Evolutionary conservation across 208 protist species (phyloP).

Genomic region (Acanthamoeba castellanii): DNA sequence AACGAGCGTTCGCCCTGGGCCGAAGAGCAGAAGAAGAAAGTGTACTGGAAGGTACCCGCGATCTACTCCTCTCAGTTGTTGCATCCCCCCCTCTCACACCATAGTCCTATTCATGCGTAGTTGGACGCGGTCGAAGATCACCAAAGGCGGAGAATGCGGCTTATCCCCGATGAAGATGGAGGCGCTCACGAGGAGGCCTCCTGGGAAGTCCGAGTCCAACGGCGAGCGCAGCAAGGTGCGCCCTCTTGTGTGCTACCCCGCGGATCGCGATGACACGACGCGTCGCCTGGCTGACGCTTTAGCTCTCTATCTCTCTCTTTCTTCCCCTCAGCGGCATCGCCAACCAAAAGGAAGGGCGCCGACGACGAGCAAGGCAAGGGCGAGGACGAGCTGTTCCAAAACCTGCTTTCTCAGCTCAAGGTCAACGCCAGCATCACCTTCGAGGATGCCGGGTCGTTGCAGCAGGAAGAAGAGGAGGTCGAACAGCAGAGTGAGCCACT

Average conservation of each 20-base stretch:
- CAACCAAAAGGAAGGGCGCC: not conserved
- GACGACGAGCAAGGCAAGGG: not conserved
- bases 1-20: conserved; percentile 60
- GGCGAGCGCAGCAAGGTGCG: not conserved
- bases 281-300: not conserved
- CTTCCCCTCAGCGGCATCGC: not conserved
- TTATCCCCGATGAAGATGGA: not conserved
- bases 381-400: conserved; percentile 34
- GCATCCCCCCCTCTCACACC: no score
- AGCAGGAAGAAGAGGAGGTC: conserved; percentile 36
- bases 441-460: conserved; percentile 18
- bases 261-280: not conserved
- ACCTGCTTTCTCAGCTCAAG: conserved; percentile 23
- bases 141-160: not conserved
- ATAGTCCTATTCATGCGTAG: not conserved
- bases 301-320: not conserved
- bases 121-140: conserved; percentile 50
- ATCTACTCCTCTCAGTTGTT: no score
- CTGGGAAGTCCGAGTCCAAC: conserved; percentile 7
- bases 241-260: not conserved
- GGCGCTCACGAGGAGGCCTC: conserved; percentile 25
- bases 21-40: not conserved
- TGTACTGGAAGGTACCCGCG: conserved; percentile 34
- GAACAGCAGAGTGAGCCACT: not conserved
- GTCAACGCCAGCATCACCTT: conserved; percentile 46